Percentiles rank a stretch among this genome's conserved stretches.
Conservation (phyloP, 2,329 filamentous ascomycete genomes). For the Pseudopyrenochaeta lycopersici region DNA sequence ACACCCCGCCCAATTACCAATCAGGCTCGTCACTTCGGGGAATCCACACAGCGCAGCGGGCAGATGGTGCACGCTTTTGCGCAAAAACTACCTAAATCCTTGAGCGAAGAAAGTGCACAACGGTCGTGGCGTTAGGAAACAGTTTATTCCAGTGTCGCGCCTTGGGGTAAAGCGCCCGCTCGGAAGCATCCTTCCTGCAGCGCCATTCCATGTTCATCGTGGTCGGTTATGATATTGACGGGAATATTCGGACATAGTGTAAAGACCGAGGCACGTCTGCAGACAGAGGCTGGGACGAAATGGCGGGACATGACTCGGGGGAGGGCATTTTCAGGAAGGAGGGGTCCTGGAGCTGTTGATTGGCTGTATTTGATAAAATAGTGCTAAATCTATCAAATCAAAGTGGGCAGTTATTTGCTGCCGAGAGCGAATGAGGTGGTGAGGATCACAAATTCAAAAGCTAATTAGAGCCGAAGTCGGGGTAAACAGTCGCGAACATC, state of each 20-base stretch:
- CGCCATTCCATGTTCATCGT: constrained; percentile 12
- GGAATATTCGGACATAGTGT: constrained; percentile 7
- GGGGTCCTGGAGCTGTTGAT: no score
- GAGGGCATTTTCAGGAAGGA: no score
- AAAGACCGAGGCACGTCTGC: no score
- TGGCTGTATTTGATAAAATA: no score
- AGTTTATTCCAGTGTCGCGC: constrained; percentile 1
- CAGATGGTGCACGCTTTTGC: background rate
- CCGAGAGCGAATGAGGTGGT: background rate
- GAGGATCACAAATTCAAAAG: background rate
- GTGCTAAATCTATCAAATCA: no score
- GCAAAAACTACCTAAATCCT: background rate
- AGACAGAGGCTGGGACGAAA: background rate
- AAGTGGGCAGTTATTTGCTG: no score
- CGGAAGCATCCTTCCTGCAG: background rate
- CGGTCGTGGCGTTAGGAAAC: constrained; percentile 1
- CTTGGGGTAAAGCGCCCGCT: background rate
- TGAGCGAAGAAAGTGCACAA: background rate
- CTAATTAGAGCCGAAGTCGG: no score
- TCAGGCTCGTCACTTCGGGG: background rate
- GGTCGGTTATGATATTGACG: background rate
- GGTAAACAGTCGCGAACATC: background rate
- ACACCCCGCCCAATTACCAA: constrained; percentile 6
- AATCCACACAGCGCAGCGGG: background rate
- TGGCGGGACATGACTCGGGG: background rate